phyloP scores from a whole-genome alignment of 2,329 filamentous ascomycete genomes.

The Ceratocystiopsis minuta region DNA sequence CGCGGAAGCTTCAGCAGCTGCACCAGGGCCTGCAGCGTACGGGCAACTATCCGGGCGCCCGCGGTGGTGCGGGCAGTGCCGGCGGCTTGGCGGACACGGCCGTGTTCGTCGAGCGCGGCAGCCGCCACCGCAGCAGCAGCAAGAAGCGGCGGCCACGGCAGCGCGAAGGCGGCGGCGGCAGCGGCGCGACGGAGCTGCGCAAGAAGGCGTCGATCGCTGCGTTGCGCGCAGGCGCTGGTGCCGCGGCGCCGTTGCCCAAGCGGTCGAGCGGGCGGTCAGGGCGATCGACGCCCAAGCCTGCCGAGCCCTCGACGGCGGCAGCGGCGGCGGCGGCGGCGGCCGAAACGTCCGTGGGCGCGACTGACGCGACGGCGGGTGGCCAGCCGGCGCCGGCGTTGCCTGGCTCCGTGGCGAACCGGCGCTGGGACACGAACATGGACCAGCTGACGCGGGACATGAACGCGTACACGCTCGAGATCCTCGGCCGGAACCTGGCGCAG shows the following conservation, averaged over 20 bases:
- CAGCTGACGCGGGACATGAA: slow-evolving; percentile 37
- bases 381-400: slow-evolving; percentile 14
- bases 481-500: slow-evolving; percentile 31
- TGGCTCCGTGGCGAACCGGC: slow-evolving; percentile 12
- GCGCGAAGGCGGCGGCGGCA: not conserved
- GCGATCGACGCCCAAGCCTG: not conserved
- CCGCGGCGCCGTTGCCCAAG: slow-evolving; percentile 6
- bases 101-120: slow-evolving; percentile 35
- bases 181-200: no score
- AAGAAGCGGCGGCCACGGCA: not conserved
- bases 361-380: not conserved
- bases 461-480: slow-evolving; percentile 39
- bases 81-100: slow-evolving; percentile 16
- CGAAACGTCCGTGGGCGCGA: no score
- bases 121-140: slow-evolving; percentile 7
- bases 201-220: no score
- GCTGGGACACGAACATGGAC: slow-evolving; percentile 26
- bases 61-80: no score
- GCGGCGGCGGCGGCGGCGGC: no score
- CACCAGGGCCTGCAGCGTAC: not conserved
- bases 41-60: no score
- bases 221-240: not conserved
- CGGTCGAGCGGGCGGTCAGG: not conserved
- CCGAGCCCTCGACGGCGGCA: not conserved
- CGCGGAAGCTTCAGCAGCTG: no score